phyloP scores from a whole-genome alignment of 176 grass and related monocot species.

The Aegilops longissima region DNA sequence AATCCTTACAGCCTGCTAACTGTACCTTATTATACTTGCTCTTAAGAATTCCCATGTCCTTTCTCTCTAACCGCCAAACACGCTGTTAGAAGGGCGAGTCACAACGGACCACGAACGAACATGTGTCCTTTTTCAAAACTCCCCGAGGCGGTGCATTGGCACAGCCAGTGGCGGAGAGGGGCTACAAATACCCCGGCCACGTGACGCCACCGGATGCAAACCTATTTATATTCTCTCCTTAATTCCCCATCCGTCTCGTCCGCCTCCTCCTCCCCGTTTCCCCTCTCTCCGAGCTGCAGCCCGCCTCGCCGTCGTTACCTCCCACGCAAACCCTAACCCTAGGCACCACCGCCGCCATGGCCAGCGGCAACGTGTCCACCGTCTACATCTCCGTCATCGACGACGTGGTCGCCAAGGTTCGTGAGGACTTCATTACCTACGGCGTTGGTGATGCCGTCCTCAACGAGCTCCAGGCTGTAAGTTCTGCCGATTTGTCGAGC shows the following conservation, averaged over 20 bases:
- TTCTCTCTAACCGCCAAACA: too few species aligned
- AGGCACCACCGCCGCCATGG: slow-evolving; percentile 42
- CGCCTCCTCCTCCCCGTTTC: slow-evolving; percentile 8
- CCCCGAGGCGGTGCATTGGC: slow-evolving; percentile 12
- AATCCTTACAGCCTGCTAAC: too few species aligned
- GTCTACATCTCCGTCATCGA: slow-evolving; percentile 96
- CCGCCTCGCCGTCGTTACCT: background rate
- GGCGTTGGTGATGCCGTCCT: slow-evolving; percentile 80
- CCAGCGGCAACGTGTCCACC: slow-evolving; percentile 75
- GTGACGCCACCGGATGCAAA: slow-evolving; percentile 87
- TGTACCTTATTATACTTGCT: too few species aligned
- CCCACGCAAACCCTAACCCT: slow-evolving; percentile 31
- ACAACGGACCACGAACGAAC: background rate
- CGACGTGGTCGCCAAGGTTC: slow-evolving; percentile 85
- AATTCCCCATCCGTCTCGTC: slow-evolving; percentile 52
- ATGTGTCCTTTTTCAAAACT: background rate
- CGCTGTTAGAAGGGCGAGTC: too few species aligned
- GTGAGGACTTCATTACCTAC: slow-evolving; percentile 82
- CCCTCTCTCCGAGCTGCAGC: background rate
- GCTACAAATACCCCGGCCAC: slow-evolving; percentile 56
- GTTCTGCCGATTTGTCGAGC: background rate
- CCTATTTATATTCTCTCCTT: slow-evolving; percentile 97
- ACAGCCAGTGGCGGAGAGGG: background rate
- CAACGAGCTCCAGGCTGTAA: slow-evolving; percentile 88
- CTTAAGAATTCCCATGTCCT: too few species aligned